Evolutionary conservation across 352 stramenopile species (phyloP).

Genomic region (Aphanomyces euteiches): DNA sequence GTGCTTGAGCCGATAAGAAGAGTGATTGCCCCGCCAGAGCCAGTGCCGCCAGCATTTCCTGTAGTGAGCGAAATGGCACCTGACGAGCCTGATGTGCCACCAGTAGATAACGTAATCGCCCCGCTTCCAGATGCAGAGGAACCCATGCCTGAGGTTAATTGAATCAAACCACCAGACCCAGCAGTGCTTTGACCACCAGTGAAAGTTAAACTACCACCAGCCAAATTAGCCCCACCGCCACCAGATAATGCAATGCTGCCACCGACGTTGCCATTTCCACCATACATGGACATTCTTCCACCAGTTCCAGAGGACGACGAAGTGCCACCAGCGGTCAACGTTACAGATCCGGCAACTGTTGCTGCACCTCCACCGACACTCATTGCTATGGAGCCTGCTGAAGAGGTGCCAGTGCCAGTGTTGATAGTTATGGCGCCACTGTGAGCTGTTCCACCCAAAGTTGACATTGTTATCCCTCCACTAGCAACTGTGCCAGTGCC

Average conservation of each 20-base stretch:
- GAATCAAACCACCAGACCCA: conserved; percentile 12
- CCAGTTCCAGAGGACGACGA: conserved; percentile 24
- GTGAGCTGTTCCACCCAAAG: conserved; percentile 43
- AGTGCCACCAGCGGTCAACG: conserved; percentile 45
- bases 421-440: conserved; percentile 68
- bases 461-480: conserved; percentile 48
- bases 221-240: conserved; percentile 31
- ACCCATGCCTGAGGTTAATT: conserved; percentile 21
- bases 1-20: conserved; percentile 25
- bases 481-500: conserved; percentile 53
- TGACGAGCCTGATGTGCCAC: conserved; percentile 10
- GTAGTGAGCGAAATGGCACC: conserved; percentile 23
- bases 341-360: conserved; percentile 47
- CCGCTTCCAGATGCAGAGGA: conserved; percentile 4
- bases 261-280: conserved; percentile 19
- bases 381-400: conserved; percentile 52
- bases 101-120: conserved; percentile 13
- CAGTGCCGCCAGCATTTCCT: conserved; percentile 34
- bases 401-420: conserved; percentile 57
- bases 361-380: conserved; percentile 46
- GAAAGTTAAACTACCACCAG: conserved; percentile 24
- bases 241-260: neutral
- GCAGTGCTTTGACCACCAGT: conserved; percentile 19
- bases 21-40: conserved; percentile 28
- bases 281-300: conserved; percentile 20